A percentile compares a stretch with the other conserved stretches of the same genome.
Evolutionary conservation across 2,329 filamentous ascomycete species (phyloP).

Genomic region (Elsinoe arachidis): DNA sequence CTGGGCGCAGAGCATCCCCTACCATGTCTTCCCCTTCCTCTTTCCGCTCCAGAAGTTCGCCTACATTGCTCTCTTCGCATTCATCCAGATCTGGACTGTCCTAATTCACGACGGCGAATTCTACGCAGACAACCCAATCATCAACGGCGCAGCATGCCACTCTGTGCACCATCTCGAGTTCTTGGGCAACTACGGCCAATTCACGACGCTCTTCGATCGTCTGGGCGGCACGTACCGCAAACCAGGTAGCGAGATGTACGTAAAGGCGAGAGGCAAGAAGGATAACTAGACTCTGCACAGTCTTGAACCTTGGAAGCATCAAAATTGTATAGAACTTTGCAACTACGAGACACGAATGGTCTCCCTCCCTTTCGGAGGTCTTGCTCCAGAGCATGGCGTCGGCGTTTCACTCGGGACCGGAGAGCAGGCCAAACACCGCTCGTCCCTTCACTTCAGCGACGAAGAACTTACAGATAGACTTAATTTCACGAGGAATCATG

Average conservation of each 20-base stretch:
- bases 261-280: conserved; percentile 10
- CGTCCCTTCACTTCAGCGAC: not conserved
- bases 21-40: conserved; percentile 86
- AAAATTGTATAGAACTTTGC: not conserved
- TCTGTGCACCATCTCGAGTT: conserved; percentile 83
- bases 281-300: not conserved
- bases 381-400: not conserved
- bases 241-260: conserved; percentile 38
- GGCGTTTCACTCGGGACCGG: conserved; percentile 1
- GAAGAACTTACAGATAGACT: not conserved
- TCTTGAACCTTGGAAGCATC: not conserved
- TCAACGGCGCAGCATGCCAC: conserved; percentile 93
- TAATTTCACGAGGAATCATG: conserved; percentile 3
- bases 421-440: not conserved
- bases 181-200: conserved; percentile 92
- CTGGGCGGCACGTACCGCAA: conserved; percentile 77
- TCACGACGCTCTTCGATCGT: conserved; percentile 85
- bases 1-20: conserved; percentile 78
- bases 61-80: conserved; percentile 76
- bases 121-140: conserved; percentile 76
- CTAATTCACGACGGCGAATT: conserved; percentile 96
- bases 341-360: not conserved
- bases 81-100: conserved; percentile 96
- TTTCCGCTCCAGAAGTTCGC: conserved; percentile 89
- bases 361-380: not conserved